Base-by-base conservation (phyloP, 768 basidiomycete species). In the Collybiopsis confluens region DNA sequence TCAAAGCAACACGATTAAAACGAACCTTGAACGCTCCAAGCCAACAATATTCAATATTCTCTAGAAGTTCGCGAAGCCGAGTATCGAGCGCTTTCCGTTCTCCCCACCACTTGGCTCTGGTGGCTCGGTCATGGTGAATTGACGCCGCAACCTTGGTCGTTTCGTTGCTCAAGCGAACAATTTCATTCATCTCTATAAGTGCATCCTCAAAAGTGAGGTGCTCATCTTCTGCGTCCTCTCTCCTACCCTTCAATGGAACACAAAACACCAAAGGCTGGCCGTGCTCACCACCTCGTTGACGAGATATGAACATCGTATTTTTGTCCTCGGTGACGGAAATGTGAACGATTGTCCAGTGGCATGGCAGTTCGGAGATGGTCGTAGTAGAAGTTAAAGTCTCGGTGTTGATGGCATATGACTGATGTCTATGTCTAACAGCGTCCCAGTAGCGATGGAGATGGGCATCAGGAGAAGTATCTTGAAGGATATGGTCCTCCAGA, bases 31-130 rank as follows among this genome's bases (percentile, higher is more conserved):
- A 98, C 20, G 88, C 93, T 1, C 97, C 96, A 2, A 99, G 76
- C 97, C 97, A 98, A 63, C 90, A 93, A 61, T 90, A 94, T 65
- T 98, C 97, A 41, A 99, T 85, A 58, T 86, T 92, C 58, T 83
- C 82, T 30, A 97, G 66, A 5, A 99, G 68, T 27, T 82, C 81
- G 54, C 81, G 74, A 62, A 99, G 65, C 21, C 92, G 79, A 44
- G 73, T 74, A 62, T 98, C 94, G n/a, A 98, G 75, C 20, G 76
- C 79, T 21, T 73, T 70, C 2, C 97, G 77, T 49, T 85, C 79
- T 33, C 81, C 83, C 97, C 97, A 99, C 97, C 97, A 98, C 1
- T 73, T 78, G 0, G 77, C 73, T 56, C 85, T 76, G 1, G 82
- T 90, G 27, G 80, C 79, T 41, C 74, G 73, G 55, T 88, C 83